A percentile compares a stretch with the other conserved stretches of the same genome.
phyloP scores from a whole-genome alignment of 495 filamentous ascomycete species.

The Copromyces sp. region DNA sequence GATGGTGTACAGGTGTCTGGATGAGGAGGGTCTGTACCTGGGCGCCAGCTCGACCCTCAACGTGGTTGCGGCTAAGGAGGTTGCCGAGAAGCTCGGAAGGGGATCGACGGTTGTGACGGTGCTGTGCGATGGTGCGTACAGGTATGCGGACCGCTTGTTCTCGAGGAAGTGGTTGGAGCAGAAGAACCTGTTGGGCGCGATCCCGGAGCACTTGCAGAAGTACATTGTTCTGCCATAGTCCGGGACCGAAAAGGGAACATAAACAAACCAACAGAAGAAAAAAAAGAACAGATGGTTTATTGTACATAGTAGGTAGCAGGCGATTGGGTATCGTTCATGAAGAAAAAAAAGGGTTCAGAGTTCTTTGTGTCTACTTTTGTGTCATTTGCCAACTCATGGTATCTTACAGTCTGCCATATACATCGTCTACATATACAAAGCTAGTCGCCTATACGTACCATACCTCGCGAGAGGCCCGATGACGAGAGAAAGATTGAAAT shows the following conservation, averaged over 20 bases:
- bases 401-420: not conserved
- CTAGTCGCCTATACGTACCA: not conserved
- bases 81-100: constrained; percentile 80
- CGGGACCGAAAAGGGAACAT: constrained; percentile 4
- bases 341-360: not conserved
- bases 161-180: constrained; percentile 75
- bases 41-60: constrained; percentile 89
- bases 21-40: constrained; percentile 95
- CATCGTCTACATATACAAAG: not conserved
- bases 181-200: constrained; percentile 72
- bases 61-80: constrained; percentile 89
- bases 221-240: constrained; percentile 80
- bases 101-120: constrained; percentile 90
- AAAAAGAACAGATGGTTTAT: not conserved
- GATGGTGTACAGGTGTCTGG: constrained; percentile 95
- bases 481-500: not conserved
- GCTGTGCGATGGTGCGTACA: constrained; percentile 88
- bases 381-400: not conserved
- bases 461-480: not conserved
- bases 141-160: constrained; percentile 92
- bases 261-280: not conserved
- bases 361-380: constrained; percentile 6
- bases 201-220: constrained; percentile 77
- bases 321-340: not conserved
- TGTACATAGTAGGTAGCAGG: not conserved